Percentiles rank a stretch among this genome's conserved stretches.
Evolutionary conservation across 2,329 filamentous ascomycete species (phyloP).

Genomic region (Coniochaeta ligniaria): DNA sequence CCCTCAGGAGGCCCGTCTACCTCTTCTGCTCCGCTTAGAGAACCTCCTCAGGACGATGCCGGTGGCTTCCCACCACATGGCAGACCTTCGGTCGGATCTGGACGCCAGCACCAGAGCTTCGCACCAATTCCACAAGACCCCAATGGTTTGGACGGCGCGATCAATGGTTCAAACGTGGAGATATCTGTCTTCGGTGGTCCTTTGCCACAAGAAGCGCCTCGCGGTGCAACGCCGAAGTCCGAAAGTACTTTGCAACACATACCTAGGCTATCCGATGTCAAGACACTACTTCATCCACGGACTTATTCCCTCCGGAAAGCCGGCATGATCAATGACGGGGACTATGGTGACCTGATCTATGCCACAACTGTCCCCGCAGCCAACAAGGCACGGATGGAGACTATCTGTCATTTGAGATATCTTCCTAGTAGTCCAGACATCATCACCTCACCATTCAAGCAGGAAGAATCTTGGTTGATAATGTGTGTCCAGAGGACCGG

Average conservation of each 20-base stretch:
- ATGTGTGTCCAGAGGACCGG: no score
- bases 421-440: no score
- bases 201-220: conserved; percentile 45
- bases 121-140: conserved; percentile 43
- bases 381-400: no score
- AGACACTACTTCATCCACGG: no score
- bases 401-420: no score
- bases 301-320: no score
- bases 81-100: conserved; percentile 38
- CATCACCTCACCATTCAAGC: no score
- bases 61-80: conserved; percentile 44
- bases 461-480: no score
- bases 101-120: conserved; percentile 49
- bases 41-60: conserved; percentile 45
- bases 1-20: conserved; percentile 44
- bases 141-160: conserved; percentile 41
- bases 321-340: no score
- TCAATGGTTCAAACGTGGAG: conserved; percentile 52
- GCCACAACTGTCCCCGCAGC: no score
- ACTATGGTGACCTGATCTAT: no score
- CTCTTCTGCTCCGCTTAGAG: conserved; percentile 43
- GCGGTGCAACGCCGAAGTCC: conserved; percentile 46
- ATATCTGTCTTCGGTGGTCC: conserved; percentile 64
- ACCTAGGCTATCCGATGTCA: conserved; percentile 40
- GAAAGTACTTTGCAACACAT: conserved; percentile 55